phyloP scores from a whole-genome alignment of 768 basidiomycete species.

The Nidularia pulvinata region DNA sequence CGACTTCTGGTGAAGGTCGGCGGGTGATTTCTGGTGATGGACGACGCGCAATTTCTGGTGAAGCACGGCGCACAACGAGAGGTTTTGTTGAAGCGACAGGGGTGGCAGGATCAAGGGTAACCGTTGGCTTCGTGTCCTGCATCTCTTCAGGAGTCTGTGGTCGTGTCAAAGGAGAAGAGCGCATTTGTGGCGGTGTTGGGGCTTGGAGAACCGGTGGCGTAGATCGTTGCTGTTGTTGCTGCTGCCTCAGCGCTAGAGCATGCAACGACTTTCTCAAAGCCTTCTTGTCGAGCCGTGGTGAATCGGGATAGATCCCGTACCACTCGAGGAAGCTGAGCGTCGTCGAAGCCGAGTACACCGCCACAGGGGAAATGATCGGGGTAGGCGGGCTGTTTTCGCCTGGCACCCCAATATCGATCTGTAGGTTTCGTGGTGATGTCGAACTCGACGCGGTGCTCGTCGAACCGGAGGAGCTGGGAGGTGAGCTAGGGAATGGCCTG shows the following conservation, averaged over 20 bases:
- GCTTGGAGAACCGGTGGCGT: background rate
- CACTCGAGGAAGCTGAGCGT: conserved; percentile 33
- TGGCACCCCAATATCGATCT: background rate
- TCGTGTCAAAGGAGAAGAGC: background rate
- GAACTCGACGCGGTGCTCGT: background rate
- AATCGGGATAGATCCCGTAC: conserved; percentile 31
- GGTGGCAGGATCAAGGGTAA: background rate
- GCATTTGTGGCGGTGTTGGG: background rate
- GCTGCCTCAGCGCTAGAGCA: conserved; percentile 3
- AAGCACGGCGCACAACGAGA: too few species aligned
- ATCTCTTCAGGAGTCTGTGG: background rate
- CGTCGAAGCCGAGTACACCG: conserved; percentile 25
- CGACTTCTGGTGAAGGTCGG: too few species aligned
- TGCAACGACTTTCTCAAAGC: conserved; percentile 1
- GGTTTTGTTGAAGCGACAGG: too few species aligned
- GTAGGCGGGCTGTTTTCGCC: background rate
- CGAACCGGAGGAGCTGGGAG: background rate
- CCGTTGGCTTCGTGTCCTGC: background rate
- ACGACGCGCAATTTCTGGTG: too few species aligned
- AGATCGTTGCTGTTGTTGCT: background rate
- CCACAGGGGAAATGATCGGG: conserved; percentile 15
- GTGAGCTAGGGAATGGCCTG: conserved; percentile 15
- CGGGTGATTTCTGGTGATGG: too few species aligned
- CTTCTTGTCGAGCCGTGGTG: conserved; percentile 19
- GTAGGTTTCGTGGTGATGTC: background rate